These are phyloP conservation scores for Cladosporium sp. DNA, from an alignment of 2,329 filamentous ascomycete genomes.

Conservation along the genomic window DNA sequence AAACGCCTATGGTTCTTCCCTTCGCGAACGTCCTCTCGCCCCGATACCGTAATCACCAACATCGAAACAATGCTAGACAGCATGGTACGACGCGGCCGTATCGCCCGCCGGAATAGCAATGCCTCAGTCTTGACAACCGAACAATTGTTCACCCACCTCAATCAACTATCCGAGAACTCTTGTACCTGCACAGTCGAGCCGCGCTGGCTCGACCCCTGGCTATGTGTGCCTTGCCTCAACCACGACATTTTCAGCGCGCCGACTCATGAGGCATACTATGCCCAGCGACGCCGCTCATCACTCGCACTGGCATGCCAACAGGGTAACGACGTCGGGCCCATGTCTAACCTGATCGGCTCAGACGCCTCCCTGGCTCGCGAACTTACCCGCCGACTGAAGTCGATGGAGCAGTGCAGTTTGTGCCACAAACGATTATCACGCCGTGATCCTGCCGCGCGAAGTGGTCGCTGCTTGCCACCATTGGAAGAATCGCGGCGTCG, in stretches of 20 bases:
- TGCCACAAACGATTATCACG: constrained; percentile 5
- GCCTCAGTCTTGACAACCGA: constrained; percentile 7
- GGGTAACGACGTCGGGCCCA: constrained; percentile 9
- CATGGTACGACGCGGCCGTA: constrained; percentile 11
- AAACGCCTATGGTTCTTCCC: constrained; percentile 15
- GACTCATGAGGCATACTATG: constrained; percentile 11
- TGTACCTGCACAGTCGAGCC: constrained; percentile 13
- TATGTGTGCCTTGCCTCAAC: constrained; percentile 13
- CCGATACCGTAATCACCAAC: constrained; percentile 9
- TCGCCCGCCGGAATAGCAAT: neutral
- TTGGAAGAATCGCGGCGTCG: constrained; percentile 2
- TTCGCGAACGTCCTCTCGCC: constrained; percentile 1
- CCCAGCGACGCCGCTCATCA: neutral
- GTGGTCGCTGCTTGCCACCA: constrained; percentile 8
- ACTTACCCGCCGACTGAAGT: neutral
- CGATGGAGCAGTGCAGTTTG: constrained; percentile 12
- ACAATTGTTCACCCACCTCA: constrained; percentile 10
- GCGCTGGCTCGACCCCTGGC: constrained; percentile 12
- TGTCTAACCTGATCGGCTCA: constrained; percentile 1
- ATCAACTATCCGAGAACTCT: neutral
- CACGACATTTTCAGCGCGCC: constrained; percentile 11
- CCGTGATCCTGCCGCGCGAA: constrained; percentile 4
- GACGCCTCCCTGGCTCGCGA: constrained; percentile 1
- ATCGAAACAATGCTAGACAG: constrained; percentile 13
- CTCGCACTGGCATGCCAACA: constrained; percentile 6